Base-by-base conservation (phyloP, 257 asterid genomes). In the Marsdenia floribunda region DNA sequence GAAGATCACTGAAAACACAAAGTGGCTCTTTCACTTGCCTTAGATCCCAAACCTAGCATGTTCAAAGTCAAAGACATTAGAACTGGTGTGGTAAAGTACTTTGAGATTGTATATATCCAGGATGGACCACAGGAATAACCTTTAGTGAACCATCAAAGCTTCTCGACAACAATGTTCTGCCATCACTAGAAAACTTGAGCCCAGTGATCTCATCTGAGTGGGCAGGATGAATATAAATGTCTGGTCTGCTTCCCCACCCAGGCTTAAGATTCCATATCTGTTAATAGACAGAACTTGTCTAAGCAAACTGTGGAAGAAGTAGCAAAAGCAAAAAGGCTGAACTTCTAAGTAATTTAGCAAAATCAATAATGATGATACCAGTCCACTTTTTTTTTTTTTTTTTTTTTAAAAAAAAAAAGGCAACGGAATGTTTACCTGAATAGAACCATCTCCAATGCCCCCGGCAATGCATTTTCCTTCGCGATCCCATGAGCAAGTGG, bases 211-310 rank as follows among this genome's bases (percentile, higher is more conserved):
- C 99, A 21, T 94, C 97, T 19, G 92, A 79, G 85, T 94, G 99
- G 64, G 88, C 90, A 57, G 76, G 78, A 50, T 79, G 81, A 71
- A 89, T 82, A 64, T 77, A 75, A 73, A 83, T 75, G 75, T 92
- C 99, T 47, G 99, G 99, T 81, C 95, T 89, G 87, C 96, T 89
- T 77, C 93, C 99, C 99, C 97, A 94, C 79, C 97, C 98, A 82
- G 99, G 88, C 82, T 92, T 94, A 77, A 90, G 83, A 82, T 83
- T 94, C 99, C 99, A 94, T 80, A 94, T 83, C 97, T 94, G 83
- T 72, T 80, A 74, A 80, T 37, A 50, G 69, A 46, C 50, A 50
- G 37, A 44, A 58, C 72, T n/a, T 67, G 40, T 35, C 61, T 58
- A 61, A 73, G 55, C 37, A 73, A 57, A 58, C 15, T 29, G 18